Conservation (phyloP, 257 asterid species). For the Primulina tabacum region DNA sequence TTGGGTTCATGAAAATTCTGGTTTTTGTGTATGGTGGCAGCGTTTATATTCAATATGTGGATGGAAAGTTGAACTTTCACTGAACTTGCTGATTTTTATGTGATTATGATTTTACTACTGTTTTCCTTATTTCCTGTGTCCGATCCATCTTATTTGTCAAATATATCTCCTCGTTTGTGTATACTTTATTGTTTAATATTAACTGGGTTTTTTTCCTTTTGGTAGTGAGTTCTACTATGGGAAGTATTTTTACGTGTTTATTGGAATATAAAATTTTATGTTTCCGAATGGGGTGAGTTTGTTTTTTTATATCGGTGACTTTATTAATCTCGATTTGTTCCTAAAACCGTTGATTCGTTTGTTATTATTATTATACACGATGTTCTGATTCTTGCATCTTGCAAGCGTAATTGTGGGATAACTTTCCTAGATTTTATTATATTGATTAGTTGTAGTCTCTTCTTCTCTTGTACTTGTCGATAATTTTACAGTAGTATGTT, state of each 20-base stretch:
- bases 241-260: background rate
- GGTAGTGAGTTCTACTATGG: background rate
- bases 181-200: background rate
- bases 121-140: background rate
- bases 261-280: background rate
- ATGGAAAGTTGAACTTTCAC: background rate
- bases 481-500: background rate
- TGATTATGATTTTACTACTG: background rate
- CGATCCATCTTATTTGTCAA: background rate
- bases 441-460: background rate
- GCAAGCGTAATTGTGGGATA: background rate
- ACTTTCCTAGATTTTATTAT: no score
- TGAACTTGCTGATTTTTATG: background rate
- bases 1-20: background rate
- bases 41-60: conserved; percentile 6
- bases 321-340: background rate
- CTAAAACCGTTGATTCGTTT: background rate
- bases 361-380: background rate
- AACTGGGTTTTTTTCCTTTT: background rate
- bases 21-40: background rate
- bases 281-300: background rate
- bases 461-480: background rate
- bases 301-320: no score
- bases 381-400: background rate
- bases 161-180: background rate